A percentile compares a stretch with the other conserved stretches of the same genome.
These are phyloP conservation scores for Parathielavia appendiculata DNA, from an alignment of 495 filamentous ascomycete species.

Conservation along the genomic window DNA sequence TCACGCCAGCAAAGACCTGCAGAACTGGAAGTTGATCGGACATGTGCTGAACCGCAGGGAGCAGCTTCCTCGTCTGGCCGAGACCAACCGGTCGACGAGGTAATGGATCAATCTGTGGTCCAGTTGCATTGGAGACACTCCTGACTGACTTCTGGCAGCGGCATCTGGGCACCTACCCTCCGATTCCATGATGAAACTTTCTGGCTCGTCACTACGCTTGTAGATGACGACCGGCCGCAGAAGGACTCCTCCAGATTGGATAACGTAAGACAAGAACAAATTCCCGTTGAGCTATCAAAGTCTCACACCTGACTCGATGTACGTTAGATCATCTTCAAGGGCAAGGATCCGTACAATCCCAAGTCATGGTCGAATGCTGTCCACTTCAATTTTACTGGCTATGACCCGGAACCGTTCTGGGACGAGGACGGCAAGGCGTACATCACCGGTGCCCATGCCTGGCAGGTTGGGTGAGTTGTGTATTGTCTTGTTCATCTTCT, in stretches of 20 bases:
- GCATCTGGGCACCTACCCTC: conserved; percentile 42
- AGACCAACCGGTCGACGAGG: conserved; percentile 44
- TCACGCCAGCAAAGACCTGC: conserved; percentile 48
- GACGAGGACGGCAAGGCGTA: conserved; percentile 48
- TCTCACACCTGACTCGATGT: not conserved
- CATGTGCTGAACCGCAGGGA: conserved; percentile 39
- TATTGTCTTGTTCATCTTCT: not conserved
- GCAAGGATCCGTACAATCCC: conserved; percentile 32
- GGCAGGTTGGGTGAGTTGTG: conserved; percentile 35
- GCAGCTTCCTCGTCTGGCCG: conserved; percentile 38
- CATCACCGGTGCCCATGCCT: conserved; percentile 41
- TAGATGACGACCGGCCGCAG: conserved; percentile 36
- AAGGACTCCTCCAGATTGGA: conserved; percentile 39
- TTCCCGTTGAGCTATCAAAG: too few relatives aligned
- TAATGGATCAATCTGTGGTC: not conserved
- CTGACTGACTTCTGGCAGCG: conserved; percentile 19
- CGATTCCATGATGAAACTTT: conserved; percentile 37
- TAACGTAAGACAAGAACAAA: conserved; percentile 27
- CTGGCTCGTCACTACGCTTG: conserved; percentile 41
- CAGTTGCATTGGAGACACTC: not conserved
- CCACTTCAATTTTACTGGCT: conserved; percentile 41
- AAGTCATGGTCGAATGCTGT: conserved; percentile 36
- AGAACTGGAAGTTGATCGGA: conserved; percentile 48
- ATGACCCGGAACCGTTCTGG: conserved; percentile 46
- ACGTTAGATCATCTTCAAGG: conserved; percentile 39